Evolutionary conservation across 108 stramenopile species (phyloP).

Genomic region (Skeletonema costatum): DNA sequence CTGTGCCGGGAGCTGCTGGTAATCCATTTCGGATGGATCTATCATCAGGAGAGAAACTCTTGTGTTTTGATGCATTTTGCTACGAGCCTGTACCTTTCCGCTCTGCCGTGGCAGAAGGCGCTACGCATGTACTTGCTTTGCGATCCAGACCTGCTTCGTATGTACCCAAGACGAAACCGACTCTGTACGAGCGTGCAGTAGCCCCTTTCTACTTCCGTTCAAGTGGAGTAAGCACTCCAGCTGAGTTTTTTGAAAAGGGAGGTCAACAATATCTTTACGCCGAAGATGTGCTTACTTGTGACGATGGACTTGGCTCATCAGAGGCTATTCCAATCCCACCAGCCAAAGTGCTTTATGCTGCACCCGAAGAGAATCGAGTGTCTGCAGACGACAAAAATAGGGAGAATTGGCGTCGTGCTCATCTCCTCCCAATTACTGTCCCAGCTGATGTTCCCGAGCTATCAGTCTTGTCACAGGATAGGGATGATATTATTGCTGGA

Average conservation of each 20-base stretch:
- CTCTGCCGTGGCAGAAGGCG: constrained; percentile 79
- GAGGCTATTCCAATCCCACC: constrained; percentile 70
- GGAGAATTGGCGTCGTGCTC: constrained; percentile 61
- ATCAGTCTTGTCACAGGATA: constrained; percentile 58
- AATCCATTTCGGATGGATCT: constrained; percentile 58
- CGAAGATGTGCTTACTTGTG: constrained; percentile 76
- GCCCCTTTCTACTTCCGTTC: constrained; percentile 78
- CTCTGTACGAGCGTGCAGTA: constrained; percentile 71
- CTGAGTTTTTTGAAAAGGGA: constrained; percentile 73
- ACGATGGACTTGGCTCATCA: constrained; percentile 50
- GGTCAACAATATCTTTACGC: constrained; percentile 85
- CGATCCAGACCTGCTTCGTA: constrained; percentile 64
- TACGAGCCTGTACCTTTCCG: constrained; percentile 83
- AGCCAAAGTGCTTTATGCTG: constrained; percentile 66
- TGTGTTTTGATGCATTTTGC: constrained; percentile 82
- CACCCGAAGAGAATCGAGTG: constrained; percentile 9
- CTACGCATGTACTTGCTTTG: constrained; percentile 77
- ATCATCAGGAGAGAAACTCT: constrained; percentile 26
- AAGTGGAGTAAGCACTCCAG: constrained; percentile 58
- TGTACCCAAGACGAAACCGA: constrained; percentile 62
- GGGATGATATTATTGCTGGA: constrained; percentile 67
- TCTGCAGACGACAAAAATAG: constrained; percentile 17
- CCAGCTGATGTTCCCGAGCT: constrained; percentile 65
- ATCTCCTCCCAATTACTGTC: constrained; percentile 71
- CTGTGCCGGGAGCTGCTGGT: constrained; percentile 85